Evolutionary conservation across 805 yeast genomes (phyloP).

Genomic region (Ogataea polymorpha): DNA sequence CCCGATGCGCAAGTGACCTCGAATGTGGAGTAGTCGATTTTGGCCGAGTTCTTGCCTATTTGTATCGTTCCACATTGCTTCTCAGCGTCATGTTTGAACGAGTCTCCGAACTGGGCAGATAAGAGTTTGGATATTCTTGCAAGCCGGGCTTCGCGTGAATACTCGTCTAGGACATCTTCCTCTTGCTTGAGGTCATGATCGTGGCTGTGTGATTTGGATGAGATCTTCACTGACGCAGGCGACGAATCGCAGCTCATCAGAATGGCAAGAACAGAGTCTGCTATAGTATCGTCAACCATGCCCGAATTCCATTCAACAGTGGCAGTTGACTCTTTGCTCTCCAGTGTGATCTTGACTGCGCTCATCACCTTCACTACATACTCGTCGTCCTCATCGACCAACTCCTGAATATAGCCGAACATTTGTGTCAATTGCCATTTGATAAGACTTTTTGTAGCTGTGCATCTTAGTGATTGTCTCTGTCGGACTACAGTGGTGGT

Average conservation of each 20-base stretch:
- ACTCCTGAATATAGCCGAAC: slow-evolving; percentile 80
- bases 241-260: slow-evolving; percentile 88
- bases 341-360: slow-evolving; percentile 50
- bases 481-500: slow-evolving; percentile 84
- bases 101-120: slow-evolving; percentile 84
- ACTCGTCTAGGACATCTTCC: slow-evolving; percentile 16
- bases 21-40: slow-evolving; percentile 59
- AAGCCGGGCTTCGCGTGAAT: slow-evolving; percentile 38
- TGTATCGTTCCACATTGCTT: slow-evolving; percentile 53
- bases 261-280: slow-evolving; percentile 90
- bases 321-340: slow-evolving; percentile 43
- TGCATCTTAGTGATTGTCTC: slow-evolving; percentile 71
- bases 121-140: slow-evolving; percentile 60
- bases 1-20: slow-evolving; percentile 68
- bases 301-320: slow-evolving; percentile 90
- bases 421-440: slow-evolving; percentile 90
- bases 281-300: slow-evolving; percentile 84
- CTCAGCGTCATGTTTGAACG: slow-evolving; percentile 45
- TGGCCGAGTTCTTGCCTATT: slow-evolving; percentile 75
- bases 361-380: slow-evolving; percentile 61
- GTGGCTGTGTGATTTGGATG: slow-evolving; percentile 53
- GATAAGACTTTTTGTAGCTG: slow-evolving; percentile 76
- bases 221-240: slow-evolving; percentile 88
- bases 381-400: slow-evolving; percentile 51
- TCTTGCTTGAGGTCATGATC: slow-evolving; percentile 21